A percentile compares a stretch with the other conserved stretches of the same genome.
Conservation (phyloP, 2,329 filamentous ascomycete genomes). For the Didymella segeticola region DNA sequence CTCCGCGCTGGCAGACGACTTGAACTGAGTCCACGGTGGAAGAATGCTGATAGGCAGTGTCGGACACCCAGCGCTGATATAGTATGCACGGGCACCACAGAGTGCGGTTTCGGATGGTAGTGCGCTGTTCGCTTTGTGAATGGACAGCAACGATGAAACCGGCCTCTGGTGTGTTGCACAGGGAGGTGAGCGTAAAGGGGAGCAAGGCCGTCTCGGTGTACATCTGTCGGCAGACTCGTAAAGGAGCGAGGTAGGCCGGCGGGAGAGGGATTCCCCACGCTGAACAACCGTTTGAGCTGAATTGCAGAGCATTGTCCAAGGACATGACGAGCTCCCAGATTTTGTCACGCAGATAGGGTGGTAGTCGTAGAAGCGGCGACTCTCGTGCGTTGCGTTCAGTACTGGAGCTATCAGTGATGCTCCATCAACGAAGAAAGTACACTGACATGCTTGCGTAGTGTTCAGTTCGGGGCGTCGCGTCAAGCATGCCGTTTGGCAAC, state of each 20-base stretch:
- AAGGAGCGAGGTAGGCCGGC: background rate
- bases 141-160: too few relatives aligned
- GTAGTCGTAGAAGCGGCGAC: constrained; percentile 20
- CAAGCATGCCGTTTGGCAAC: background rate
- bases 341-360: constrained; percentile 19
- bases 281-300: too few relatives aligned
- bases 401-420: background rate
- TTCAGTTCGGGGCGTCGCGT: background rate
- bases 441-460: background rate
- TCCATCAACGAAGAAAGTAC: background rate
- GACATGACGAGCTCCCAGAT: constrained; percentile 21
- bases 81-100: too few relatives aligned
- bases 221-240: background rate
- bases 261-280: too few relatives aligned
- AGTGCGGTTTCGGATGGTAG: too few relatives aligned
- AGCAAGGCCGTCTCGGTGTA: background rate
- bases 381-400: background rate
- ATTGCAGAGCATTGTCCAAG: too few relatives aligned
- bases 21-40: too few relatives aligned
- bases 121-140: too few relatives aligned
- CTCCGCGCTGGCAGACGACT: too few relatives aligned
- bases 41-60: too few relatives aligned
- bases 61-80: too few relatives aligned
- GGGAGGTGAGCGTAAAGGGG: background rate
- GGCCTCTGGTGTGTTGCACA: too few relatives aligned